phyloP scores from a whole-genome alignment of 1,139 yeast genomes.

The Hemisphaericaspora xylofermentans region DNA sequence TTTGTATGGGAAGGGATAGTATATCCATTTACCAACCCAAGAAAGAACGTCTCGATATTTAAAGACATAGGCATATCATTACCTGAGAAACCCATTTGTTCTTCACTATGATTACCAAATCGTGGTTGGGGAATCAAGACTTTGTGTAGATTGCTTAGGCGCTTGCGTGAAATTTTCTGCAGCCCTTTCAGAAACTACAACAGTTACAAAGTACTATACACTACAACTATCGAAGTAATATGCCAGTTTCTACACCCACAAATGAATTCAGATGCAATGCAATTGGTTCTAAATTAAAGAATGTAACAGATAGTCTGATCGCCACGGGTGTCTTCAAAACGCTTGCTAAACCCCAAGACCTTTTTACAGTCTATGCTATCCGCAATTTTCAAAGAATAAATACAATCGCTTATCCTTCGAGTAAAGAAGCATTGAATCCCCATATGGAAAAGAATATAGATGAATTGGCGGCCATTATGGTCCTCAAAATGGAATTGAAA shows the following conservation, averaged over 20 bases:
- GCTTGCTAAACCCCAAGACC: not conserved
- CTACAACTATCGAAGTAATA: too few species aligned
- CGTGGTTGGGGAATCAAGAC: too few species aligned
- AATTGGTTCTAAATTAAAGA: not conserved
- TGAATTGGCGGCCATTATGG: slow-evolving; percentile 7
- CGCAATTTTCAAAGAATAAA: slow-evolving; percentile 1
- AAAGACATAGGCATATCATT: not conserved
- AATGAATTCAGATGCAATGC: not conserved
- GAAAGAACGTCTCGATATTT: slow-evolving; percentile 1
- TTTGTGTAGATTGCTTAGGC: too few species aligned
- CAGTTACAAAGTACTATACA: too few species aligned
- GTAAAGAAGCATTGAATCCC: not conserved
- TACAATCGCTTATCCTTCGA: not conserved
- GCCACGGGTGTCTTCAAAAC: not conserved
- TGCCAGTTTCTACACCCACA: too few species aligned
- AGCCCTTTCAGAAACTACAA: too few species aligned
- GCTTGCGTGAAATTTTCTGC: too few species aligned
- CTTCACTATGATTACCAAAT: too few species aligned
- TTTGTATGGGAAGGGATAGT: slow-evolving; percentile 13
- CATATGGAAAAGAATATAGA: slow-evolving; percentile 4
- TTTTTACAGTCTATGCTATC: not conserved
- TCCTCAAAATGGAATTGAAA: slow-evolving; percentile 16
- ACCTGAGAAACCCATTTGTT: not conserved
- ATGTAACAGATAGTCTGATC: not conserved
- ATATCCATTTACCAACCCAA: slow-evolving; percentile 2